Base-by-base conservation (phyloP, 331 rosid genomes). In the Acacia concinna region DNA sequence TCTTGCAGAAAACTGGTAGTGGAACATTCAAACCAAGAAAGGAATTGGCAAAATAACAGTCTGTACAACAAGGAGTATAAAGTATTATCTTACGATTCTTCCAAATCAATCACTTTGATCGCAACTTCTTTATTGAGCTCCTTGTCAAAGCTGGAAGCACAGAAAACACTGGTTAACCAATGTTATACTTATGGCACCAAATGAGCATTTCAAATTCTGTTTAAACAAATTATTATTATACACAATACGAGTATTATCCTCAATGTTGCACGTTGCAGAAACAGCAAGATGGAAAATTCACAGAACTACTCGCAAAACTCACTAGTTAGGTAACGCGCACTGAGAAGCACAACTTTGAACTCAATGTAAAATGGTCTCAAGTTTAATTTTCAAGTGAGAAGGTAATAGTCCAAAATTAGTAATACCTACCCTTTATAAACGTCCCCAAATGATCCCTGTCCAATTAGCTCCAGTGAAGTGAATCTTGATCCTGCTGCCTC, bases 101-200 rank as follows among this genome's bases (percentile, higher is more conserved):
- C 99, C 88, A 96, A 88, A 89, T 96, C 99, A 23, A 96, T 96
- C 73, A 96, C 97, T 93, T 96, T 96, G 68, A 96, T 93, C 46
- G 99, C 99, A 37, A 93, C 97, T 82, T 83, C 90, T 87, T 86
- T 96, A 87, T 90, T 91, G 70, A 91, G 95, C 84, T 93, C 97
- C 86, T 63, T 91, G 88, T 96, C 99, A 76, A 91, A 93, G 90
- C 99, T 96, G 92, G 73, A 87, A 77, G 78, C 71, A 72, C 10
- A 30, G 82, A 31, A 84, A 71, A 27, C 40, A 68, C 73, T 41
- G 54, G 21, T 68, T 25, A 41, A 40, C 18, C 6, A 41, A 43
- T 43, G 32, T 70, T 15, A 70, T 13, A 25, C 14, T 41, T 69
- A n/a, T n/a, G 21, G 60, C 78, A 72, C 20, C 75, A 78, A 73